These are phyloP conservation scores for Karstenula rhodostoma DNA, from an alignment of 2,329 filamentous ascomycete species.

Conservation along the genomic window DNA sequence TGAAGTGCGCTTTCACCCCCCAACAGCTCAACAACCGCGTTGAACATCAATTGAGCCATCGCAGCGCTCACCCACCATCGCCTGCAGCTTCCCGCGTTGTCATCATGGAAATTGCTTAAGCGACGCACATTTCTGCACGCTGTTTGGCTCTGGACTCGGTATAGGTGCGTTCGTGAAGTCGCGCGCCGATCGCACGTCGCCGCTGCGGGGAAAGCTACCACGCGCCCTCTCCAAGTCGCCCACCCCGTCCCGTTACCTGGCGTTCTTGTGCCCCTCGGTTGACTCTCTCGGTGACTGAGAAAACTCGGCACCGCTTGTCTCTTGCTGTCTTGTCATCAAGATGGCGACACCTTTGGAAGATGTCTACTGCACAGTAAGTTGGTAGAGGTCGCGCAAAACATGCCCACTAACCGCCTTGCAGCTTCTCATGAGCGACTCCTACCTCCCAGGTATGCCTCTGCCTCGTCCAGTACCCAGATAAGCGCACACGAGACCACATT, in stretches of 20 bases:
- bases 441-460: conserved; percentile 77
- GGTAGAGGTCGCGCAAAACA: conserved; percentile 23
- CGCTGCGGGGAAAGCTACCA: conserved; percentile 38
- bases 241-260: conserved; percentile 13
- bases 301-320: conserved; percentile 3
- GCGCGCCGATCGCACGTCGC: conserved; percentile 31
- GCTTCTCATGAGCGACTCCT: conserved; percentile 91
- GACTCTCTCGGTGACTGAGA: neutral
- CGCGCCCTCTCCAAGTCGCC: conserved; percentile 20
- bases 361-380: conserved; percentile 71
- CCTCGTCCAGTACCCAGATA: neutral
- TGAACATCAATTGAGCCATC: conserved; percentile 16
- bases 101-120: conserved; percentile 25
- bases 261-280: conserved; percentile 5
- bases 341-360: conserved; percentile 58
- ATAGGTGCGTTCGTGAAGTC: conserved; percentile 27
- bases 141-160: conserved; percentile 24
- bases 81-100: conserved; percentile 23
- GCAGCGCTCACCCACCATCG: neutral
- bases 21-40: neutral
- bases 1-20: neutral
- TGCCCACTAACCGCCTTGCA: conserved; percentile 54
- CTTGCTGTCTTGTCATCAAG: conserved; percentile 15
- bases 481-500: neutral
- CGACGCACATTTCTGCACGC: neutral